These are phyloP conservation scores for Grigorovia jiainica DNA, from an alignment of 805 yeast genomes.

Conservation along the genomic window DNA sequence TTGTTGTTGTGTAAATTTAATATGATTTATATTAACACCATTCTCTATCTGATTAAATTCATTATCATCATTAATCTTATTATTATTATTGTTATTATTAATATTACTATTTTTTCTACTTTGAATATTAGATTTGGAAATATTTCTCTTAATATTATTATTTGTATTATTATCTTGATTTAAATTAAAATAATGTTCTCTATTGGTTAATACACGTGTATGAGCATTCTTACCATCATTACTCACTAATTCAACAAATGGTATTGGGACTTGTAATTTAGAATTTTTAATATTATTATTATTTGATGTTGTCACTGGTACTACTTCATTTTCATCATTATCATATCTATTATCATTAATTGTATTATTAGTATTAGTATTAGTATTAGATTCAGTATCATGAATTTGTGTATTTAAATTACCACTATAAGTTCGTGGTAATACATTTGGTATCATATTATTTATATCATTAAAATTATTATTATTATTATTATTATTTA, in stretches of 20 bases:
- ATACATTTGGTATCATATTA: not conserved
- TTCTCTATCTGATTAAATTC: conserved; percentile 1
- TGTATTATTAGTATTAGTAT: not conserved
- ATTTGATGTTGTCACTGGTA: conserved; percentile 8
- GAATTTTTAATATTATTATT: conserved; percentile 4
- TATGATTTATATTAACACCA: not conserved
- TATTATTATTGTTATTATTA: conserved; percentile 3
- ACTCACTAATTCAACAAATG: not conserved
- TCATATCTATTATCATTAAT: not conserved
- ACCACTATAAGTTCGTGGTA: not conserved
- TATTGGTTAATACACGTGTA: conserved; percentile 18
- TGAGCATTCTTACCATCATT: not conserved
- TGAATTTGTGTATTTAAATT: too few relatives aligned
- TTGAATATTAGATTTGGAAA: conserved; percentile 8
- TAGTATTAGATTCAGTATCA: too few relatives aligned
- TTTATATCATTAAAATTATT: not conserved
- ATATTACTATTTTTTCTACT: conserved; percentile 1
- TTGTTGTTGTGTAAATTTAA: not conserved
- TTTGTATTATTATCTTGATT: not conserved
- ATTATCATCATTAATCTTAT: conserved; percentile 4
- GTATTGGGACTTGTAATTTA: conserved; percentile 6
- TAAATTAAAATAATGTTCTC: conserved; percentile 13
- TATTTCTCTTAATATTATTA: conserved; percentile 11
- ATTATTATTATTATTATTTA: not conserved
- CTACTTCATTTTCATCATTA: conserved; percentile 10